Percentiles rank a stretch among this genome's conserved stretches.
Conservation (phyloP, 2,329 filamentous ascomycete species). For the Aspergillus udagawae region DNA sequence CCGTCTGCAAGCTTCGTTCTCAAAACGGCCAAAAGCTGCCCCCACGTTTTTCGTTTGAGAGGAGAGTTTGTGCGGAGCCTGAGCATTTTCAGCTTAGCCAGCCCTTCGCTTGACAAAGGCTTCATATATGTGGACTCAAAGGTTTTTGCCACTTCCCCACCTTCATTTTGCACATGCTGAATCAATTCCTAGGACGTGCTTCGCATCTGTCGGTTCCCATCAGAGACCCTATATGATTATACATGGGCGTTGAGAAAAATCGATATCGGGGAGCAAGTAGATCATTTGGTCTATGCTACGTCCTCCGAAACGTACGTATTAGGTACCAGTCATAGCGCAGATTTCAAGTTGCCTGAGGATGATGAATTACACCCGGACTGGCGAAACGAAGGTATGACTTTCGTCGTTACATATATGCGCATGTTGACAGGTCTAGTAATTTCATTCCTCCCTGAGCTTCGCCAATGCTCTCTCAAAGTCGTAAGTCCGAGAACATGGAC, state of each 20-base stretch:
- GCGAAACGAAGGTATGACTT: slow-evolving; percentile 60
- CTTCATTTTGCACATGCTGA: slow-evolving; percentile 8
- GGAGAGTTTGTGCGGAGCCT: slow-evolving; percentile 66
- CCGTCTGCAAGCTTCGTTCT: slow-evolving; percentile 75
- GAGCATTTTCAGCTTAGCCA: slow-evolving; percentile 63
- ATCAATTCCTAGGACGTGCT: slow-evolving; percentile 55
- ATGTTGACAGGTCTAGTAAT: slow-evolving; percentile 38
- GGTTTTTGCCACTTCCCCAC: slow-evolving; percentile 27
- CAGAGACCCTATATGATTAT: slow-evolving; percentile 66
- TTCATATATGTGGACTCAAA: slow-evolving; percentile 74
- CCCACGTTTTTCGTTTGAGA: slow-evolving; percentile 69
- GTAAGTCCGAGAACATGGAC: slow-evolving; percentile 73
- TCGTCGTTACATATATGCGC: not conserved
- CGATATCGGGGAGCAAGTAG: slow-evolving; percentile 64
- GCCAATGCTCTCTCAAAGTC: slow-evolving; percentile 71
- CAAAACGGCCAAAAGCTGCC: slow-evolving; percentile 72
- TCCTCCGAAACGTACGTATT: slow-evolving; percentile 72
- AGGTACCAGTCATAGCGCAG: slow-evolving; percentile 62
- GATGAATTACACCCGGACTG: slow-evolving; percentile 80
- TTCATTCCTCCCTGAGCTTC: slow-evolving; percentile 61
- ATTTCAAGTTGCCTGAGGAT: slow-evolving; percentile 81
- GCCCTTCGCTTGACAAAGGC: slow-evolving; percentile 69
- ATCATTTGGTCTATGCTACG: slow-evolving; percentile 71
- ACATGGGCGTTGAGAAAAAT: slow-evolving; percentile 73
- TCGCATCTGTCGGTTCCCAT: slow-evolving; percentile 68